A percentile compares a stretch with the other conserved stretches of the same genome.
Evolutionary conservation across 2,329 filamentous ascomycete species (phyloP).

Genomic region (Penicillium sp.): DNA sequence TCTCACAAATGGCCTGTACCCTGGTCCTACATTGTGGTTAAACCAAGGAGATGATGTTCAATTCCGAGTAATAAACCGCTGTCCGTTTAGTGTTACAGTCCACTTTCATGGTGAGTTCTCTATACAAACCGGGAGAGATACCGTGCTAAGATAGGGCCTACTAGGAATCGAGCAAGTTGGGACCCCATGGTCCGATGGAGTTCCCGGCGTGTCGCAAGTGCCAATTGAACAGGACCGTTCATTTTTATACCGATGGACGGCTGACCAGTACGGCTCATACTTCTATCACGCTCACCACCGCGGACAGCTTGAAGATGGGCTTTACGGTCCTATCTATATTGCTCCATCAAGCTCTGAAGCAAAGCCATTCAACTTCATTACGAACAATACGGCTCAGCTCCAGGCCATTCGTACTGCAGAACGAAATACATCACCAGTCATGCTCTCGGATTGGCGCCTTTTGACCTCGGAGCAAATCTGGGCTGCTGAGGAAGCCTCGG

Average conservation of each 20-base stretch:
- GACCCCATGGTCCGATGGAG: slow-evolving; percentile 59
- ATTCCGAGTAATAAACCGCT: slow-evolving; percentile 26
- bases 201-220: slow-evolving; percentile 54
- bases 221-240: slow-evolving; percentile 47
- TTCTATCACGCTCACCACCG: slow-evolving; percentile 59
- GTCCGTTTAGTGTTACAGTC: slow-evolving; percentile 29
- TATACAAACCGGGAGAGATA: background rate
- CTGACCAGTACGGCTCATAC: slow-evolving; percentile 55
- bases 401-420: slow-evolving; percentile 50
- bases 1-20: slow-evolving; percentile 28
- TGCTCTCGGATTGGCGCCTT: slow-evolving; percentile 56
- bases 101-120: slow-evolving; percentile 29
- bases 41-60: slow-evolving; percentile 30
- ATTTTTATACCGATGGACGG: slow-evolving; percentile 55
- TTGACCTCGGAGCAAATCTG: slow-evolving; percentile 49
- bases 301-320: slow-evolving; percentile 57
- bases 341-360: slow-evolving; percentile 22
- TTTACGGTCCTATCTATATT: slow-evolving; percentile 56
- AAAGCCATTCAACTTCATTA: slow-evolving; percentile 28
- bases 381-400: slow-evolving; percentile 31
- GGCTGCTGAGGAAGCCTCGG: slow-evolving; percentile 27
- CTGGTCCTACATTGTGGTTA: slow-evolving; percentile 25
- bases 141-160: background rate
- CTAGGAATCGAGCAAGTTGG: slow-evolving; percentile 40
- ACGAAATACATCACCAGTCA: slow-evolving; percentile 43